Evolutionary conservation across 352 stramenopile species (phyloP).

Genomic region (Globisporangium uncinulatum): DNA sequence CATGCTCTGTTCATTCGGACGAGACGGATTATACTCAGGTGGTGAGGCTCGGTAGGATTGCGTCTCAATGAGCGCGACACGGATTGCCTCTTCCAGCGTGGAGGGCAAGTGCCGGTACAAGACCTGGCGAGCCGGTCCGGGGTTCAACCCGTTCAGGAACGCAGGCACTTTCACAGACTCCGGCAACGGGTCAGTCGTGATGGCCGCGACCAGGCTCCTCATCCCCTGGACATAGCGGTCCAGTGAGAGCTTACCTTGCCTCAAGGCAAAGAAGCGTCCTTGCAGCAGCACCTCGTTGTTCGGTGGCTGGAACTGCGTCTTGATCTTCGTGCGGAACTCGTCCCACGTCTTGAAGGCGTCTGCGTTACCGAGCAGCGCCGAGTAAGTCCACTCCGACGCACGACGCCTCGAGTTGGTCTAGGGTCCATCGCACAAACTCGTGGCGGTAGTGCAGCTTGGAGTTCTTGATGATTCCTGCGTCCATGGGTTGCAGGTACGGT

Average conservation of each 20-base stretch:
- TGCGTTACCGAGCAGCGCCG: neutral
- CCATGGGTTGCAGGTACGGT: no score
- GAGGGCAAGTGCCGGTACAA: neutral
- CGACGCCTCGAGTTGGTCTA: no score
- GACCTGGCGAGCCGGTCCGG: neutral
- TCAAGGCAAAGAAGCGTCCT: conserved; percentile 3
- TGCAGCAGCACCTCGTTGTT: conserved; percentile 3
- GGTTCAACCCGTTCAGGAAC: conserved; percentile 4
- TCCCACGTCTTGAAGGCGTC: neutral
- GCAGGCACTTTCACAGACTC: conserved; percentile 4
- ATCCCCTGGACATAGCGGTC: no score
- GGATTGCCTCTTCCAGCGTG: conserved; percentile 3
- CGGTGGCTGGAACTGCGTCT: neutral
- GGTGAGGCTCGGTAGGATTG: conserved; percentile 1
- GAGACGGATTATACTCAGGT: neutral
- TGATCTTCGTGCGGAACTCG: neutral
- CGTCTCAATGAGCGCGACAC: conserved; percentile 1
- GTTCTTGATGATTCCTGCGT: no score
- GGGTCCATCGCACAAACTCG: no score
- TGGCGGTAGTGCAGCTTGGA: no score
- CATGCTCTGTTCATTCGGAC: neutral
- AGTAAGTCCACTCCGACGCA: neutral
- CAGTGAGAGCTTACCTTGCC: no score
- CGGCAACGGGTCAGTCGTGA: conserved; percentile 3
- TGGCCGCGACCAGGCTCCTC: no score